Evolutionary conservation across 2,329 filamentous ascomycete species (phyloP).

Genomic region (Cytospora leucostoma): DNA sequence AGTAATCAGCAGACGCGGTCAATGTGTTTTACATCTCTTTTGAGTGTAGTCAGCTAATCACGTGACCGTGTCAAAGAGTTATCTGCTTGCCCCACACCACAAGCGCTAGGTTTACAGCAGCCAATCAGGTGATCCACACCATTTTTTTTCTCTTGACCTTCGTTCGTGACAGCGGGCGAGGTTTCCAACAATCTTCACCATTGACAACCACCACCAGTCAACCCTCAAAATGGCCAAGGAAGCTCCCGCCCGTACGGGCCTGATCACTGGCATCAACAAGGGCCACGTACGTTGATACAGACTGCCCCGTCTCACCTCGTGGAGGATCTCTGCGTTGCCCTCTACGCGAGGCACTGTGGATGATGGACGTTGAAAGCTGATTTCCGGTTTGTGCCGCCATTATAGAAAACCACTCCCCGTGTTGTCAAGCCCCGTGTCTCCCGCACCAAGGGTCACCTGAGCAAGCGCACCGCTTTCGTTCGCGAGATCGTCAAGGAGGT

Average conservation of each 20-base stretch:
- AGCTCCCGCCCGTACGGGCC: conserved; percentile 57
- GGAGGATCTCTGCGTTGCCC: conserved; percentile 66
- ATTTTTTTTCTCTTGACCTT: too few relatives aligned
- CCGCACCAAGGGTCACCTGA: conserved; percentile 91
- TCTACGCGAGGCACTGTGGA: conserved; percentile 47
- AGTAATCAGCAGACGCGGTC: too few relatives aligned
- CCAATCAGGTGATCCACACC: background rate
- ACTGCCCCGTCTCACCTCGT: conserved; percentile 67
- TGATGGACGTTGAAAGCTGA: conserved; percentile 62
- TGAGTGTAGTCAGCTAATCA: too few relatives aligned
- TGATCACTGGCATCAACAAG: conserved; percentile 64
- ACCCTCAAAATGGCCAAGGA: conserved; percentile 59
- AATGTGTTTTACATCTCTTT: too few relatives aligned
- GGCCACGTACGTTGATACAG: conserved; percentile 58
- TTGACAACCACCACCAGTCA: conserved; percentile 34
- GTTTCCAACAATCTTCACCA: conserved; percentile 21
- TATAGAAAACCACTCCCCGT: conserved; percentile 80
- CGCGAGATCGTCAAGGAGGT: conserved; percentile 98
- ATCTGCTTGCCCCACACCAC: background rate
- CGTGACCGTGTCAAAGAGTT: too few relatives aligned
- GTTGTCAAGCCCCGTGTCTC: conserved; percentile 77
- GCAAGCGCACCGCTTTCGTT: conserved; percentile 96
- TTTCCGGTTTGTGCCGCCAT: conserved; percentile 36
- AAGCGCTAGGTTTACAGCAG: background rate
- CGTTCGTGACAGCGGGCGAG: too few relatives aligned